A percentile compares a stretch with the other conserved stretches of the same genome.
Evolutionary conservation across 2,329 filamentous ascomycete genomes (phyloP).

Genomic region (Fusarium denticulatum): DNA sequence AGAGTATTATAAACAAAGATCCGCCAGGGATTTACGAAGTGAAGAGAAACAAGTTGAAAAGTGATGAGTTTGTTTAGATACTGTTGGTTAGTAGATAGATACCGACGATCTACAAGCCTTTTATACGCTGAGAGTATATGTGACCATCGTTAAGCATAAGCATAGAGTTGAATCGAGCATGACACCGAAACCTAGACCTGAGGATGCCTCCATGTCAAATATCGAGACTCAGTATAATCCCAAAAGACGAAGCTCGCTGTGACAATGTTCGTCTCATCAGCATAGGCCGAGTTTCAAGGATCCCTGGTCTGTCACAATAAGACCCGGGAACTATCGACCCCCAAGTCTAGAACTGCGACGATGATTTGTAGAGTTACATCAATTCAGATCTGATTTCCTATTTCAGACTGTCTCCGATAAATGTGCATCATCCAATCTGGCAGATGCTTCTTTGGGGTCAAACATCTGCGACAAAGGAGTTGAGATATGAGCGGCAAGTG

Average conservation of each 20-base stretch:
- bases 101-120: background rate
- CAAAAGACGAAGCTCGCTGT: slow-evolving; percentile 27
- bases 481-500: slow-evolving; percentile 33
- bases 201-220: background rate
- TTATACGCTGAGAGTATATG: slow-evolving; percentile 25
- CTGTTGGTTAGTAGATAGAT: background rate
- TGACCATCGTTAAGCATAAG: slow-evolving; percentile 12
- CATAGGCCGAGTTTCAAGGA: slow-evolving; percentile 29
- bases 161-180: slow-evolving; percentile 5
- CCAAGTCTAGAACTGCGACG: background rate
- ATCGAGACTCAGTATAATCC: background rate
- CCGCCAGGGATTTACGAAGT: slow-evolving; percentile 14
- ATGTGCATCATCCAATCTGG: slow-evolving; percentile 6
- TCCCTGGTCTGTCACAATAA: slow-evolving; percentile 19
- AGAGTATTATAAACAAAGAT: background rate
- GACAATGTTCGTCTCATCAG: slow-evolving; percentile 28
- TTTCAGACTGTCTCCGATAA: slow-evolving; percentile 7
- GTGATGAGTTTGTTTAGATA: background rate
- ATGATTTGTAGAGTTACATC: background rate
- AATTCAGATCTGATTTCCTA: background rate
- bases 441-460: slow-evolving; percentile 25
- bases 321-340: background rate
- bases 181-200: background rate
- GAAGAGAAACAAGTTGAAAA: slow-evolving; percentile 1
- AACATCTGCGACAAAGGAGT: slow-evolving; percentile 23